Base-by-base conservation (phyloP, 192 early-diverging fungal species). In the Backusella circina region DNA sequence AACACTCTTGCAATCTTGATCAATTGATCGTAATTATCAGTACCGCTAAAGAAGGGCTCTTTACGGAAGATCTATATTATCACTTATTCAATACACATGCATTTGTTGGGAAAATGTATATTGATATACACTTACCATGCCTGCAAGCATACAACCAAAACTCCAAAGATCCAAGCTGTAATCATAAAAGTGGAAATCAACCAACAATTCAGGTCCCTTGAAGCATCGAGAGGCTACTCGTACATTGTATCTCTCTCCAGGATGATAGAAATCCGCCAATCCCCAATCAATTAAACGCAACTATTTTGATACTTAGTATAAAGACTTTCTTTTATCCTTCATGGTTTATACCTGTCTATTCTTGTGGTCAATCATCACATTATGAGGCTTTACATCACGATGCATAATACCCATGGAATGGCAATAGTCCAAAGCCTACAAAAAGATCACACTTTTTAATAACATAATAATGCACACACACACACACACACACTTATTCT, bases 101-200 rank as follows among this genome's bases (percentile, higher is more conserved):
- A 15, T 30, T 31, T 3, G 3, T 30, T 41, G 36, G 67, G 16
- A 36, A 23, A 36, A 66, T 33, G 9, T 57, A 57, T 57, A n/a
- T 33, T 30, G 2, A 2, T 28, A 72, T 72, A 57, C 2, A n/a
- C 16, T 77, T 84, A 95, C 93, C 94, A 99, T 99, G 85, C 94
- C 95, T 33, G 97, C 98, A 86, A 99, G 96, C 96, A 98, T 99
- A 81, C 96, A 97, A 18, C 98, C 98, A 76, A 97, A 90, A 83
- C 95, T 95, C 98, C 98, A 99, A 93, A 99, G 95, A 79, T 99
- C 98, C 72, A 99, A 87, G 36, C 95, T 96, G 76, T 99, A 99
- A 85, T 99, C 98, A 81, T 99, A 99, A 79, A 93, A 92, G 77
- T 95, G 96, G 83, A 96, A 98, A 81, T 98, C 97, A 36, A 99